phyloP scores from a whole-genome alignment of 345 rosid genomes.

The Citropsis articulata region DNA sequence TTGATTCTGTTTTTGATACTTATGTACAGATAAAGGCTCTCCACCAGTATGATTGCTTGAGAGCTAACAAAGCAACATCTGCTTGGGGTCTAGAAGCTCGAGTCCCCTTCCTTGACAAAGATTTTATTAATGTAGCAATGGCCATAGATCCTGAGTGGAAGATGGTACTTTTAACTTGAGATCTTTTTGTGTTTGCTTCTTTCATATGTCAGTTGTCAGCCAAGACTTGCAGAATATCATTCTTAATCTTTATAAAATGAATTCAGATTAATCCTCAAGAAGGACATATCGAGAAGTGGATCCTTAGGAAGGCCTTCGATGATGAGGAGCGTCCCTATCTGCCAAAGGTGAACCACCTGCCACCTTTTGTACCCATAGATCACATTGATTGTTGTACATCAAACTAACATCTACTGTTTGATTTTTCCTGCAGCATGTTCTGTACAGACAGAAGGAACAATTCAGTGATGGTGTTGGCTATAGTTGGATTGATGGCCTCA shows the following conservation, averaged over 20 bases:
- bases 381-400: neutral
- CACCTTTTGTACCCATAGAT: neutral
- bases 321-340: constrained; percentile 81
- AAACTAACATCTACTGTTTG: constrained; percentile 21
- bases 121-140: constrained; percentile 78
- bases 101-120: constrained; percentile 90
- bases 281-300: constrained; percentile 85
- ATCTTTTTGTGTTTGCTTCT: neutral
- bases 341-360: constrained; percentile 51
- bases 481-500: constrained; percentile 97
- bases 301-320: constrained; percentile 81
- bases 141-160: constrained; percentile 81
- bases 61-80: constrained; percentile 94
- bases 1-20: neutral
- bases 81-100: constrained; percentile 97
- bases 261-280: constrained; percentile 60
- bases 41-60: constrained; percentile 83
- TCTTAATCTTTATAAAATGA: neutral
- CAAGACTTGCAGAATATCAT: neutral
- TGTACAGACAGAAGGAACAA: constrained; percentile 95
- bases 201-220: neutral
- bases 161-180: constrained; percentile 43
- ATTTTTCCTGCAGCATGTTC: constrained; percentile 57
- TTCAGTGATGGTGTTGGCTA: constrained; percentile 98
- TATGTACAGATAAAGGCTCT: constrained; percentile 78